Evolutionary conservation across 2,329 filamentous ascomycete genomes (phyloP), one percentile per base, ranked within the genome.

Genomic region (Paracamarosporium sp.): DNA sequence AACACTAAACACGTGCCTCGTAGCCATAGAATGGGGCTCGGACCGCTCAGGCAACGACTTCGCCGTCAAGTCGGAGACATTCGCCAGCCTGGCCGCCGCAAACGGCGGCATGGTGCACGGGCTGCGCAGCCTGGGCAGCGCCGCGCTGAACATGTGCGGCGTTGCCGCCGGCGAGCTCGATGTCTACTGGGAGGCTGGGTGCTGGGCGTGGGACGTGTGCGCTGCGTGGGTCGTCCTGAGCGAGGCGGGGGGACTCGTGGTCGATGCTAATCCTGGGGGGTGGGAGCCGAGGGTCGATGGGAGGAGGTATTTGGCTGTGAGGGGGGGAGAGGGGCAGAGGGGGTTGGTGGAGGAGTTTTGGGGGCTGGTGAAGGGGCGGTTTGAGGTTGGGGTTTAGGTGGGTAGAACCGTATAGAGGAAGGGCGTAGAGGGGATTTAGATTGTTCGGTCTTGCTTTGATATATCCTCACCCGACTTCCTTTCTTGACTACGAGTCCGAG

Each of bases 191-290:
- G 91, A 94, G 78, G 90, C 89, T 35, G 91, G 91, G 0, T 92
- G 90, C 75, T 94, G 90, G 85, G 90, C 90, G 1, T 94, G 91
- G 91, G 91, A 94, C 73, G 91, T 94, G 2, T 91, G 89, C 70
- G 91, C 91, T 5, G 91, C 88, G 0, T 93, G 90, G 91, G 87
- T 88, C 56, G 88, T 94, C 59, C 78, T 94, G 25, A 79, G 80
- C 28, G 91, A 94, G 79, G 89, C 90, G 0, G 91, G 91, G 0
- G 91, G 91, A 0, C 80, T 86, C 50, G 86, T 94, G 80, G 89
- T 84, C 7, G 84, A 89, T 70, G 90, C 87, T 4, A 93, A 93
- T 72, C 87, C 89, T 0, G 90, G 90, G 0, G 84, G 85, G 54
- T 93, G 90, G 90, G 72, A 84, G 43, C 80, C 83, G 5, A 75